Conservation (phyloP, 495 filamentous ascomycete genomes). For the Penicillium lividum region DNA sequence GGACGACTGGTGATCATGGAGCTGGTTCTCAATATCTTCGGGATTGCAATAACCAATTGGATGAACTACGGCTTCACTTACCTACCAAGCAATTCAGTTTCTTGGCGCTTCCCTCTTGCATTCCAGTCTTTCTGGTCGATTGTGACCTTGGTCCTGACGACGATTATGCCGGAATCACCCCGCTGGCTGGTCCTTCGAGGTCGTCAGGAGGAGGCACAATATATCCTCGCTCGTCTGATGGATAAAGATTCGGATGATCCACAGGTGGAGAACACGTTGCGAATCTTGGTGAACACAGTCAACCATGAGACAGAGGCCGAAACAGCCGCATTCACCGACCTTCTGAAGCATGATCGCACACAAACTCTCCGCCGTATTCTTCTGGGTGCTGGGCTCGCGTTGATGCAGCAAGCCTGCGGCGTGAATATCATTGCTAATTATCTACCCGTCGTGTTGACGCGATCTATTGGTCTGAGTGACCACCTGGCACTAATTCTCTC, state of each 20-base stretch:
- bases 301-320: not conserved
- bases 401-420: not conserved
- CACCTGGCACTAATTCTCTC: not conserved
- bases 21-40: not conserved
- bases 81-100: not conserved
- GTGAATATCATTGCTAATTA: not conserved
- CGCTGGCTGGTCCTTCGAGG: not conserved
- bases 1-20: not conserved
- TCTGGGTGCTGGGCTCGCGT: not conserved
- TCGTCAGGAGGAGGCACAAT: not conserved
- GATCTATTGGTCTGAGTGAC: not conserved
- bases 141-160: not conserved
- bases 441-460: not conserved
- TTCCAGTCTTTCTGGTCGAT: conserved; percentile 1
- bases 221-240: not conserved
- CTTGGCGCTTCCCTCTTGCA: not conserved
- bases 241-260: not conserved
- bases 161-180: not conserved
- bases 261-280: not conserved
- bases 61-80: conserved; percentile 6
- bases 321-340: not conserved
- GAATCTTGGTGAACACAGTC: not conserved
- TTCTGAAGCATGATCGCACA: not conserved
- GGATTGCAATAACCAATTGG: conserved; percentile 1
- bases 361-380: not conserved